Evolutionary conservation across 2,329 filamentous ascomycete genomes (phyloP).

Genomic region (Fusarium sp.): DNA sequence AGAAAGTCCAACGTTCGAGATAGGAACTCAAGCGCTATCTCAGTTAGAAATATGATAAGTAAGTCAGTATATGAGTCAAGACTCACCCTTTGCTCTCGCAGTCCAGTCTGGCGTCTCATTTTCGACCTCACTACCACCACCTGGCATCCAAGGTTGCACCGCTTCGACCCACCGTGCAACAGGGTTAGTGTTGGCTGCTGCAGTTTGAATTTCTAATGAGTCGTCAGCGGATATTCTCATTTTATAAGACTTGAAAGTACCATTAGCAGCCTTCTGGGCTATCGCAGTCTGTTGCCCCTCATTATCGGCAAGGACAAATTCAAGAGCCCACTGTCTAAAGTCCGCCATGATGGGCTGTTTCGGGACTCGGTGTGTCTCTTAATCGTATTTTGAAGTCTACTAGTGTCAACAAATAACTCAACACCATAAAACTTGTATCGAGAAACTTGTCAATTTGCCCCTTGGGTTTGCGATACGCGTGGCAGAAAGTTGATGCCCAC

Average conservation of each 20-base stretch:
- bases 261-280: slow-evolving; percentile 61
- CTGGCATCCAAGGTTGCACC: slow-evolving; percentile 67
- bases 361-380: not conserved
- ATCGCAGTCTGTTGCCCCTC: slow-evolving; percentile 57
- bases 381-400: not conserved
- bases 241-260: slow-evolving; percentile 44
- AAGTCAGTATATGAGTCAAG: not conserved
- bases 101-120: slow-evolving; percentile 66
- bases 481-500: slow-evolving; percentile 44
- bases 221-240: slow-evolving; percentile 23
- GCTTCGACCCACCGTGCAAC: slow-evolving; percentile 69
- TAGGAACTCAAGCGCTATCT: slow-evolving; percentile 67
- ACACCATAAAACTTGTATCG: not conserved
- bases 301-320: slow-evolving; percentile 67
- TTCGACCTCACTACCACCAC: slow-evolving; percentile 55
- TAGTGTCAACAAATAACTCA: not conserved
- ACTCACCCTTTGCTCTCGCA: slow-evolving; percentile 64
- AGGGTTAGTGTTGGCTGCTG: slow-evolving; percentile 59
- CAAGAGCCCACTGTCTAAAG: slow-evolving; percentile 66
- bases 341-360: slow-evolving; percentile 58
- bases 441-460: slow-evolving; percentile 11
- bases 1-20: slow-evolving; percentile 66
- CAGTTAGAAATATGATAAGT: not conserved
- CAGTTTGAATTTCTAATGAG: slow-evolving; percentile 59
- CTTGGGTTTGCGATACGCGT: slow-evolving; percentile 18